Conservation (phyloP, 768 basidiomycete species). For the Coprinopsis marcescibilis region DNA sequence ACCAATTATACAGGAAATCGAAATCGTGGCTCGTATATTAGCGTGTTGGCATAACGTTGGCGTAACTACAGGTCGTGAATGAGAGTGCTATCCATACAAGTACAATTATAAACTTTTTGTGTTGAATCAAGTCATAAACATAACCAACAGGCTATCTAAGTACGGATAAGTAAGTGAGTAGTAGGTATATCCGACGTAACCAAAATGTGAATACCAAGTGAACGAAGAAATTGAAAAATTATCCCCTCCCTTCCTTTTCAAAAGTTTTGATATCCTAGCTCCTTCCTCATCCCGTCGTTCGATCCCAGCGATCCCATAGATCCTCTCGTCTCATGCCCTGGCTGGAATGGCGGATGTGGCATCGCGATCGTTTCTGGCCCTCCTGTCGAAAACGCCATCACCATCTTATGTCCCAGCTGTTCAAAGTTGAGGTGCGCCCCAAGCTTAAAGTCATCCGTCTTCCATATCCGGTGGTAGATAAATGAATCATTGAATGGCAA, state of each 20-base stretch:
- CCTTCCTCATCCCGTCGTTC: not conserved
- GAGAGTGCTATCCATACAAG: not conserved
- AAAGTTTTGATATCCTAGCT: too few relatives aligned
- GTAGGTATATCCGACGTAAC: too few relatives aligned
- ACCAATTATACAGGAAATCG: not conserved
- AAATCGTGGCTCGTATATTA: not conserved
- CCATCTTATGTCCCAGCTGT: slow-evolving; percentile 39
- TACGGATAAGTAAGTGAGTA: too few relatives aligned
- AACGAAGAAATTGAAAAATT: too few relatives aligned
- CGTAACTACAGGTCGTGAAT: too few relatives aligned
- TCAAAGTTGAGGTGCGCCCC: slow-evolving; percentile 53
- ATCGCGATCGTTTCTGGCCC: slow-evolving; percentile 32
- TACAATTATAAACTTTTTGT: not conserved
- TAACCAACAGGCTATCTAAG: too few relatives aligned
- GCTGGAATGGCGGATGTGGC: slow-evolving; percentile 14
- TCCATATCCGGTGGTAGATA: slow-evolving; percentile 63
- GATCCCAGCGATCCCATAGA: slow-evolving; percentile 1
- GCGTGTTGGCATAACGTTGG: too few relatives aligned
- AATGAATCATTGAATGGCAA: slow-evolving; percentile 43
- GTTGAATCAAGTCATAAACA: too few relatives aligned
- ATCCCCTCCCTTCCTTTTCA: too few relatives aligned
- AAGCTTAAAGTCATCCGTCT: slow-evolving; percentile 56
- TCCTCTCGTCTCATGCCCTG: slow-evolving; percentile 5
- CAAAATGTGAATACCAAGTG: too few relatives aligned
- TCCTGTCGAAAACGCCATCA: slow-evolving; percentile 42